Conservation (phyloP, 331 rosid genomes). For the Cydonia oblonga region DNA sequence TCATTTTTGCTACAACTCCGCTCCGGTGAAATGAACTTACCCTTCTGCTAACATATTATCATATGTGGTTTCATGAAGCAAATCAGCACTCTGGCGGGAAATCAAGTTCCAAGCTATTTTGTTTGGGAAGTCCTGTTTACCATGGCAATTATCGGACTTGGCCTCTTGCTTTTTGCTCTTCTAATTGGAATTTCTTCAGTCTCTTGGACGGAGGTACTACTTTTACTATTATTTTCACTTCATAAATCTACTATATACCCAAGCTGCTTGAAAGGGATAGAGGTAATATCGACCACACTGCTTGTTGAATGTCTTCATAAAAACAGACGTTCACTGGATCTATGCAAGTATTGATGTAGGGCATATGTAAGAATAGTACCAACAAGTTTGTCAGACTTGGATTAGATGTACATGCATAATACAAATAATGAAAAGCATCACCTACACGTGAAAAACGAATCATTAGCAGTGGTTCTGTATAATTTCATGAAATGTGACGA, state of each 20-base stretch:
- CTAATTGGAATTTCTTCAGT: constrained; percentile 86
- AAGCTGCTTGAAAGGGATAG: background rate
- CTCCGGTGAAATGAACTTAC: too few relatives aligned
- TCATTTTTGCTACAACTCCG: too few relatives aligned
- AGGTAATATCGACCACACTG: background rate
- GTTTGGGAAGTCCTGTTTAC: constrained; percentile 72
- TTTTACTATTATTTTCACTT: background rate
- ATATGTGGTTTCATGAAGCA: constrained; percentile 29
- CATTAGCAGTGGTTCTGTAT: too few relatives aligned
- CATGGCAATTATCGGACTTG: constrained; percentile 66
- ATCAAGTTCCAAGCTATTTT: constrained; percentile 60
- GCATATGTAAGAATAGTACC: too few relatives aligned
- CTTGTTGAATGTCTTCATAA: background rate
- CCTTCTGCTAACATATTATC: too few relatives aligned
- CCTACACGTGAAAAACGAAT: too few relatives aligned
- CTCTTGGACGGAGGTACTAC: constrained; percentile 65
- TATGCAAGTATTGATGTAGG: too few relatives aligned
- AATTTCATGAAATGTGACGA: too few relatives aligned
- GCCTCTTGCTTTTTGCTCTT: constrained; percentile 62
- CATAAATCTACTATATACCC: background rate
- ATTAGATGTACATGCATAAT: too few relatives aligned
- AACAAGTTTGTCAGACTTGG: too few relatives aligned
- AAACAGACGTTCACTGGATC: background rate
- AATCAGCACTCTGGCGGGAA: constrained; percentile 93
- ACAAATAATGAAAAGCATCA: too few relatives aligned